These are phyloP conservation scores for Rhynchosporium agropyri DNA, from an alignment of 2,329 filamentous ascomycete genomes.

Conservation along the genomic window DNA sequence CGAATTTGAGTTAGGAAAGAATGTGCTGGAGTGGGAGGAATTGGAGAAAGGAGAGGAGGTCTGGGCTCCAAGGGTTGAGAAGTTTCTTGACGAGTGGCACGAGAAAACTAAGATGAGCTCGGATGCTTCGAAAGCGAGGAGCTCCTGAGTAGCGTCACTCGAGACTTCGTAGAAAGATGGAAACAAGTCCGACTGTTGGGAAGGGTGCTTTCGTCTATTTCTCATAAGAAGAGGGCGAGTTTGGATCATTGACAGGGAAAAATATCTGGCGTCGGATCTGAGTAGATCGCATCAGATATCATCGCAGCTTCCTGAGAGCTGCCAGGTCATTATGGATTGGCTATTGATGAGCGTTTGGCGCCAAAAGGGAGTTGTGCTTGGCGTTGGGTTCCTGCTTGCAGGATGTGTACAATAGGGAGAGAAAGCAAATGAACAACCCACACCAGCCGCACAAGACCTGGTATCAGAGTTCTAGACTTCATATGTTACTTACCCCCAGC, in stretches of 20 bases:
- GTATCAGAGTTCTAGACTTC: too few relatives aligned
- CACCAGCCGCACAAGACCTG: too few relatives aligned
- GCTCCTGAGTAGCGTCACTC: background rate
- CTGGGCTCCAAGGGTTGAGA: constrained; percentile 76
- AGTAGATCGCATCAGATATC: background rate
- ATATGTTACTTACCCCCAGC: too few relatives aligned
- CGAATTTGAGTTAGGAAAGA: constrained; percentile 73
- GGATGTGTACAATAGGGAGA: constrained; percentile 5
- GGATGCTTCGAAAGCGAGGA: background rate
- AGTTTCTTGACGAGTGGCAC: constrained; percentile 50
- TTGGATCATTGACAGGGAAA: background rate
- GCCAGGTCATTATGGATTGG: background rate
- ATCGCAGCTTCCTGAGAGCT: constrained; percentile 5
- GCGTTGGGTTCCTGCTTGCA: background rate
- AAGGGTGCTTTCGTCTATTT: background rate
- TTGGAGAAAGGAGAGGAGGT: constrained; percentile 74
- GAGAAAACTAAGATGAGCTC: constrained; percentile 20
- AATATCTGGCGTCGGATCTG: background rate
- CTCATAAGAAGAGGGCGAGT: background rate
- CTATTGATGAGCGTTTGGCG: background rate
- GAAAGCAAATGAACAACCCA: constrained; percentile 2
- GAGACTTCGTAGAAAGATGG: background rate
- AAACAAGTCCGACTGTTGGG: background rate
- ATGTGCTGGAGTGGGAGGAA: constrained; percentile 79
- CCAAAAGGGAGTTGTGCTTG: background rate